Evolutionary conservation across 148 eudicot species (phyloP), one percentile per base, ranked within the genome.

Genomic region (Suaeda aralocaspica): DNA sequence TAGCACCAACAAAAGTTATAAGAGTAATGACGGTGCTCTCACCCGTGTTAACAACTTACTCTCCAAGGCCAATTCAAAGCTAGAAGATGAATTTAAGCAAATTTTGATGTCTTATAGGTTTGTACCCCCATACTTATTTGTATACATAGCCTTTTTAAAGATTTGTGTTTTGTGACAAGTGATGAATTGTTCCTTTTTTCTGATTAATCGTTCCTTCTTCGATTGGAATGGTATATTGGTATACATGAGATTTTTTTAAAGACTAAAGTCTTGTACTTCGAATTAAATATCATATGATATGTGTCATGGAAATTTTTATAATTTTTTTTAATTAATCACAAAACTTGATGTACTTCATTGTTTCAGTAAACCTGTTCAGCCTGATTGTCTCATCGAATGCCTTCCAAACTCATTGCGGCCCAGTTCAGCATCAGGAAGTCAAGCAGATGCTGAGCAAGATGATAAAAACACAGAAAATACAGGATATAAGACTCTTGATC

Each of bases 291-390:
- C 6, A 19, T 53, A 21, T 39, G 25, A 21, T 59, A 45, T 19
- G 13, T 68, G 50, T 31, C n/a, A n/a, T n/a, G n/a, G n/a, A n/a
- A n/a, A n/a, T n/a, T n/a, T n/a, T n/a, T n/a, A 56, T 46, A 15
- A 13, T 28, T 18, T 41, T 1, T 56, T n/a, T 25, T 24, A 36
- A 16, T 53, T 19, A 21, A 53, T 7, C 2, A 24, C 16, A 11
- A 14, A 28, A 29, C 67, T 53, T 64, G 57, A 67, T 66, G 42
- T 60, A 14, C 76, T 3, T 81, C 65, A 69, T 70, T 73, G 69
- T 85, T 84, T 75, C 89, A 93, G 99, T 76, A 94, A 94, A 80
- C 91, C 97, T 39, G 80, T 94, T 59, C 96, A 94, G 75, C 96
- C 99, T 71, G 97, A 94, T 80, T 80, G 81, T 68, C 92, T 94